A percentile compares a stretch with the other conserved stretches of the same genome.
phyloP scores from a whole-genome alignment of 169 alveolate genomes.

The Toxoplasma gondii region DNA sequence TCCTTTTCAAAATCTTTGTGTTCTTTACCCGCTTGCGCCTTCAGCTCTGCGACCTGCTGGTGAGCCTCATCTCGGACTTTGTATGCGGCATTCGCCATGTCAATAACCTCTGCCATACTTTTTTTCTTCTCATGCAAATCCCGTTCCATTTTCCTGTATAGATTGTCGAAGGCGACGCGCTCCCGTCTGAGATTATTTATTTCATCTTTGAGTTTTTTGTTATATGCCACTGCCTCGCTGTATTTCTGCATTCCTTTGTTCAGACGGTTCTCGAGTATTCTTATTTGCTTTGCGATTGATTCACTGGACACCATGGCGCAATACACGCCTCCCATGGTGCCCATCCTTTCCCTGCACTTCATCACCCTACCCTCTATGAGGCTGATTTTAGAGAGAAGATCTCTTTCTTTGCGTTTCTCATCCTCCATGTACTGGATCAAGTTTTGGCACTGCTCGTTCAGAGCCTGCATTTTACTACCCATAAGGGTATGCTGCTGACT shows the following conservation, averaged over 20 bases:
- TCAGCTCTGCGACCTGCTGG: constrained; percentile 72
- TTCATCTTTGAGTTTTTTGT: constrained; percentile 84
- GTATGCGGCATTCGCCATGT: constrained; percentile 86
- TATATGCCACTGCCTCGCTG: constrained; percentile 80
- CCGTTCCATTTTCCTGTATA: constrained; percentile 83
- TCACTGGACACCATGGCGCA: constrained; percentile 80
- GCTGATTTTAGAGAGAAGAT: background rate
- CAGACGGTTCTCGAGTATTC: constrained; percentile 86
- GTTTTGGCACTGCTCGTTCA: constrained; percentile 12
- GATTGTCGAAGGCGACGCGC: constrained; percentile 86
- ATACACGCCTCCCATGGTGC: constrained; percentile 80
- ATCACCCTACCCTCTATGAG: constrained; percentile 49
- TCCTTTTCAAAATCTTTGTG: constrained; percentile 78
- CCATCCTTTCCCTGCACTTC: constrained; percentile 45
- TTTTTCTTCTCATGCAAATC: constrained; percentile 76
- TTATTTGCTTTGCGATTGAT: constrained; percentile 82
- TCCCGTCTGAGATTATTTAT: constrained; percentile 89
- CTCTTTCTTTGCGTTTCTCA: constrained; percentile 47
- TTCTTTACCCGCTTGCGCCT: constrained; percentile 72
- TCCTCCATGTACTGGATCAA: constrained; percentile 7
- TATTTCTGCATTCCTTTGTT: constrained; percentile 85
- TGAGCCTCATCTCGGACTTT: constrained; percentile 89
- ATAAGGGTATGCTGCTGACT: constrained; percentile 50
- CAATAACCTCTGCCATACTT: constrained; percentile 86
- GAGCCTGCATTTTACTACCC: constrained; percentile 35